Evolutionary conservation across 805 yeast species (phyloP).

Genomic region (Ascoidea asiatica): DNA sequence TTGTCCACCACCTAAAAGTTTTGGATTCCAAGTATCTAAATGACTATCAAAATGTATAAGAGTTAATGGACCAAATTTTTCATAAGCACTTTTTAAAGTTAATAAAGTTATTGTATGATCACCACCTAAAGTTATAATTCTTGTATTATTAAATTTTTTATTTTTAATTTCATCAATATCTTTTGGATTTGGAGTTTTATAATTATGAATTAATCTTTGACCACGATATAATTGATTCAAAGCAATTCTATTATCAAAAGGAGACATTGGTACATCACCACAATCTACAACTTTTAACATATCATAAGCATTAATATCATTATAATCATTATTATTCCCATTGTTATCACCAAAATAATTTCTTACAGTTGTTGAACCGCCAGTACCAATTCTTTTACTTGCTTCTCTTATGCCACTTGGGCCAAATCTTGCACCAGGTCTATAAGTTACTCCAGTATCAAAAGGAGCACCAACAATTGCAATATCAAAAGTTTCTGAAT

Average conservation of each 20-base stretch:
- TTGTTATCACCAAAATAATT: constrained; percentile 11
- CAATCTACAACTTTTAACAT: constrained; percentile 37
- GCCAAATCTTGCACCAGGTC: constrained; percentile 49
- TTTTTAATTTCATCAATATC: constrained; percentile 10
- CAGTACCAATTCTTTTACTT: constrained; percentile 26
- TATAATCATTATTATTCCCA: neutral
- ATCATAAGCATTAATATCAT: constrained; percentile 1
- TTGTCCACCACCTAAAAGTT: constrained; percentile 36
- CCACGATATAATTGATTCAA: constrained; percentile 46
- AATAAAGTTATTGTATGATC: constrained; percentile 60
- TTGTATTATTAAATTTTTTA: constrained; percentile 10
- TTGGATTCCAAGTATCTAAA: constrained; percentile 70
- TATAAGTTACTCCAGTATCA: constrained; percentile 40
- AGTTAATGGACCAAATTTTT: constrained; percentile 50
- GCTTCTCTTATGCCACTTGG: constrained; percentile 38
- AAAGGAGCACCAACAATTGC: constrained; percentile 50
- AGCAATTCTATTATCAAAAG: constrained; percentile 54
- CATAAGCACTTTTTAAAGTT: constrained; percentile 34
- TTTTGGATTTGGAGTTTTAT: constrained; percentile 10
- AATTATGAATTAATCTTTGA: constrained; percentile 34
- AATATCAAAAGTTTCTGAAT: constrained; percentile 21
- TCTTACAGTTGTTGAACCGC: constrained; percentile 27
- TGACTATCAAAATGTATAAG: constrained; percentile 80
- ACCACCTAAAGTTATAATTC: constrained; percentile 66
- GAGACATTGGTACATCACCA: constrained; percentile 56